A percentile compares a stretch with the other conserved stretches of the same genome.
Evolutionary conservation across 2,329 filamentous ascomycete genomes (phyloP).

Genomic region (Colletotrichum destructivum): DNA sequence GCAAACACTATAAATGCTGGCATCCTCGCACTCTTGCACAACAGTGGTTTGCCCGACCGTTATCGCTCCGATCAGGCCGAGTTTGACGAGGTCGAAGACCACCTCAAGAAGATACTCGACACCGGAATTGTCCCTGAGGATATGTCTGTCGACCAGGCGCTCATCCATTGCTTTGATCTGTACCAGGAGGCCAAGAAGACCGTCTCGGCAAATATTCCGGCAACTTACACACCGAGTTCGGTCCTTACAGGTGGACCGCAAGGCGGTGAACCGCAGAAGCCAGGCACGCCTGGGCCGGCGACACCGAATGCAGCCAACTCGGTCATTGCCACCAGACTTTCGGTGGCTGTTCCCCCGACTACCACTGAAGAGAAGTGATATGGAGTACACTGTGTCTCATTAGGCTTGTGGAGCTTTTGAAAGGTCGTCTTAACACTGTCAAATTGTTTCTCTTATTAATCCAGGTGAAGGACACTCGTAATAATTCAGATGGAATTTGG

Average conservation of each 20-base stretch:
- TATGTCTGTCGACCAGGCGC: conserved; percentile 61
- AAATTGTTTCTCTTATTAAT: background rate
- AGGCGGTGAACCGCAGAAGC: conserved; percentile 21
- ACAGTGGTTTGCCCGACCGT: conserved; percentile 67
- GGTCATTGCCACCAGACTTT: conserved; percentile 32
- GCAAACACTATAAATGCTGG: conserved; percentile 66
- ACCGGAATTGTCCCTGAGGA: conserved; percentile 61
- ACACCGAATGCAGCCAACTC: conserved; percentile 20
- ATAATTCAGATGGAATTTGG: background rate
- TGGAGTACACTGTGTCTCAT: no score
- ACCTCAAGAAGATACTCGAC: conserved; percentile 65
- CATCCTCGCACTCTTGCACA: conserved; percentile 66
- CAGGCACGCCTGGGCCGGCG: conserved; percentile 15
- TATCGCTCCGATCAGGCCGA: conserved; percentile 66
- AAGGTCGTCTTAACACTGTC: background rate
- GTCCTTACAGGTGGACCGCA: conserved; percentile 28
- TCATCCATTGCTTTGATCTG: conserved; percentile 63
- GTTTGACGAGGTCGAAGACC: conserved; percentile 65
- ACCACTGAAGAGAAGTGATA: background rate
- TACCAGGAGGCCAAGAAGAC: conserved; percentile 63
- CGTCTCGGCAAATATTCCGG: conserved; percentile 64
- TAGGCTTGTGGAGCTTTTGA: background rate
- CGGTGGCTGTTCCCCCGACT: background rate
- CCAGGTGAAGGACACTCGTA: background rate
- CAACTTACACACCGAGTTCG: conserved; percentile 52